Conservation (phyloP, 2,329 filamentous ascomycete genomes). For the Aspergillus ochraceoroseus region DNA sequence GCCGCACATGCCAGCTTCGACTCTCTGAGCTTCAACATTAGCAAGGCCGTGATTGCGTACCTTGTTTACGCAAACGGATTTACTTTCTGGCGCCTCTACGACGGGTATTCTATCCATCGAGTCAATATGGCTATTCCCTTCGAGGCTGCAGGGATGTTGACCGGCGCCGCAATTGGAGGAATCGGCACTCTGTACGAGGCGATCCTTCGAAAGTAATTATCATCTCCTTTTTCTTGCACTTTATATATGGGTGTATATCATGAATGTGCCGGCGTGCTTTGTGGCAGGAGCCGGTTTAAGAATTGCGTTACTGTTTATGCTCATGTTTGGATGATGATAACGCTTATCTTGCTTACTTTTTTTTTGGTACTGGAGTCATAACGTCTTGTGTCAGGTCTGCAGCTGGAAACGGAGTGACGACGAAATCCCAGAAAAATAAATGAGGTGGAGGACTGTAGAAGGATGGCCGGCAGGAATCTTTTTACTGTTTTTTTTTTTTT, state of each 20-base stretch:
- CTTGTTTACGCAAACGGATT: constrained; percentile 63
- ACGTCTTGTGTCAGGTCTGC: too few relatives aligned
- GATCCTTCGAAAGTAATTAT: constrained; percentile 39
- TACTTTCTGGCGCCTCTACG: constrained; percentile 38
- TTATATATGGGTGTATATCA: constrained; percentile 1
- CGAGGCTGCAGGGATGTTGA: constrained; percentile 38
- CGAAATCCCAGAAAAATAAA: too few relatives aligned
- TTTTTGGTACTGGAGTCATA: background rate
- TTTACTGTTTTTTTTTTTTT: too few relatives aligned
- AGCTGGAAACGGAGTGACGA: too few relatives aligned
- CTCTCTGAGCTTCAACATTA: constrained; percentile 83
- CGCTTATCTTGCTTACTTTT: background rate
- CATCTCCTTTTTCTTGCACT: constrained; percentile 1
- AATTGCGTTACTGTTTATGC: background rate
- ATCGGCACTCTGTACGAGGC: constrained; percentile 46
- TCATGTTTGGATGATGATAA: background rate
- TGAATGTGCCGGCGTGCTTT: constrained; percentile 5
- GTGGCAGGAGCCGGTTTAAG: constrained; percentile 2
- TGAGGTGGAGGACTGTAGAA: too few relatives aligned
- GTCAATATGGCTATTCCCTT: constrained; percentile 40
- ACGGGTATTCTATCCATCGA: constrained; percentile 32
- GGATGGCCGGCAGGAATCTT: too few relatives aligned
- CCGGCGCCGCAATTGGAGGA: constrained; percentile 40
- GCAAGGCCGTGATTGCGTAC: constrained; percentile 76
- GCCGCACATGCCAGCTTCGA: constrained; percentile 53